Percentiles rank a stretch among this genome's conserved stretches.
Conservation (phyloP, 306 rosid species). For the Boehmeria nivea region DNA sequence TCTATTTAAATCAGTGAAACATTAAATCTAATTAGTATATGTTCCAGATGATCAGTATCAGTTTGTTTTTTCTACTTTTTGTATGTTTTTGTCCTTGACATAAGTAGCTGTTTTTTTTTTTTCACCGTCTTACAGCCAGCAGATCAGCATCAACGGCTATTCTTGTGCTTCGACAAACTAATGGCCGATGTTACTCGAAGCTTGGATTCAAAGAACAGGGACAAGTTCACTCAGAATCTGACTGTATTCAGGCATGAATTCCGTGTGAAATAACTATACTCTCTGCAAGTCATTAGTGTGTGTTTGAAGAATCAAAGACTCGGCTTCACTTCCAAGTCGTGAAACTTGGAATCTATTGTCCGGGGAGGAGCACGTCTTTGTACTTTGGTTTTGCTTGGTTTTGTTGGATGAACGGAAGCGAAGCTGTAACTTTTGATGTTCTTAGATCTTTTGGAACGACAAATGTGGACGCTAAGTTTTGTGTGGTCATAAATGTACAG, state of each 20-base stretch:
- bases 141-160: constrained; percentile 54
- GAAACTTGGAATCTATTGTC: constrained; percentile 5
- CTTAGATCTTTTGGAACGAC: constrained; percentile 10
- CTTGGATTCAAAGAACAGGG: constrained; percentile 57
- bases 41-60: too few relatives aligned
- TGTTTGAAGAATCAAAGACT: constrained; percentile 6
- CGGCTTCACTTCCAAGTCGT: not conserved
- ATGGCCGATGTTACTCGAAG: constrained; percentile 58
- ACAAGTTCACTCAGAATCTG: constrained; percentile 57
- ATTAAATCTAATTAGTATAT: too few relatives aligned
- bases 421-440: constrained; percentile 10
- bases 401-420: constrained; percentile 6
- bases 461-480: constrained; percentile 6
- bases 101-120: not conserved
- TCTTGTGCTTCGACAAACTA: constrained; percentile 49
- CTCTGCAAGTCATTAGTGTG: too few relatives aligned
- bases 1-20: too few relatives aligned
- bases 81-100: not conserved
- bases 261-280: constrained; percentile 34
- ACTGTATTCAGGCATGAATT: constrained; percentile 52
- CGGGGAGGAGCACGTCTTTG: not conserved
- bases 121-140: constrained; percentile 36
- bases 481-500: constrained; percentile 16
- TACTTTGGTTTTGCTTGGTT: not conserved
- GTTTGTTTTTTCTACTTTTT: not conserved